phyloP scores from a whole-genome alignment of 73 alveolate species.

The Uronychia setigera region DNA sequence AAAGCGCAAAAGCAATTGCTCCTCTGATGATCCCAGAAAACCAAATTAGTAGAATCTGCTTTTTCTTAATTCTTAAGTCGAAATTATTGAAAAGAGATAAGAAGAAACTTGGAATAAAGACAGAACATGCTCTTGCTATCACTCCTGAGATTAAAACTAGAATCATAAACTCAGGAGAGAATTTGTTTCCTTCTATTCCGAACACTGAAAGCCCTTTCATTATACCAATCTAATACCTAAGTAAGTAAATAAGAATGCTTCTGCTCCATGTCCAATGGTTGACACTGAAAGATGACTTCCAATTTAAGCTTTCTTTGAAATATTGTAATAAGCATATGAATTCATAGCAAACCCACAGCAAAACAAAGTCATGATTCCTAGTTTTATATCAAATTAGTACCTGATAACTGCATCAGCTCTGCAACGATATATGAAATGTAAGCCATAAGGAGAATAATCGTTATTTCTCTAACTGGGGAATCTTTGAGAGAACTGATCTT shows the following conservation, averaged over 20 bases:
- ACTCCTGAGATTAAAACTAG: constrained; percentile 74
- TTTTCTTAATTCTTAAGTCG: constrained; percentile 66
- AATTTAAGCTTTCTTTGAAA: constrained; percentile 82
- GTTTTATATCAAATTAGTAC: constrained; percentile 84
- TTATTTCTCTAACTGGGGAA: constrained; percentile 87
- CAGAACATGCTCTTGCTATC: constrained; percentile 85
- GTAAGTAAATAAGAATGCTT: constrained; percentile 97
- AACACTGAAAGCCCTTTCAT: constrained; percentile 26
- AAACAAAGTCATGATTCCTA: constrained; percentile 94
- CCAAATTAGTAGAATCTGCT: constrained; percentile 87
- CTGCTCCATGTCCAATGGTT: constrained; percentile 96
- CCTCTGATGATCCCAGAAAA: constrained; percentile 97
- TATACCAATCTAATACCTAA: constrained; percentile 91
- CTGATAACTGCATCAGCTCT: constrained; percentile 88
- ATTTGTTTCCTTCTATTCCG: constrained; percentile 56
- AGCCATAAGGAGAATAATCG: constrained; percentile 85
- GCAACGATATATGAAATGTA: constrained; percentile 91
- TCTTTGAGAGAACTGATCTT: constrained; percentile 51
- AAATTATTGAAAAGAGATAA: constrained; percentile 53
- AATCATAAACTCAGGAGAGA: constrained; percentile 58
- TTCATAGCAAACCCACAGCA: constrained; percentile 95
- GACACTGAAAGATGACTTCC: constrained; percentile 91
- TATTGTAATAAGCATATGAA: constrained; percentile 91
- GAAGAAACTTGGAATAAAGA: constrained; percentile 70
- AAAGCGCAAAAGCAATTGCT: constrained; percentile 96